These are phyloP conservation scores for Dryadomyces quercivorus DNA, from an alignment of 2,329 filamentous ascomycete genomes.

Conservation along the genomic window DNA sequence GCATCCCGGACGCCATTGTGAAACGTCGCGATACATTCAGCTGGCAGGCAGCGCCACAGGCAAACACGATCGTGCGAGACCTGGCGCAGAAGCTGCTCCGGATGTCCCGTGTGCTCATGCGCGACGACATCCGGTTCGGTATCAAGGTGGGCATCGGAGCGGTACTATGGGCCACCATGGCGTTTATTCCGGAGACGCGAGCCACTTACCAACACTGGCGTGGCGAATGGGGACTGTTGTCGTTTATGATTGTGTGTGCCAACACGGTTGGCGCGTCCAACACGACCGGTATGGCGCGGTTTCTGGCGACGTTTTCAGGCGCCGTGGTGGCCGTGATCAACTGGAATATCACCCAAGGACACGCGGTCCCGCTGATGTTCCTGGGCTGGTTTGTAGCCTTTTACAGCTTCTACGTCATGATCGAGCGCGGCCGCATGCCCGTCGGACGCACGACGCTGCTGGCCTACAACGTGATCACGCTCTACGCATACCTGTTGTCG, in stretches of 20 bases:
- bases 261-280: constrained; percentile 97
- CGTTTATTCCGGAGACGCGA: constrained; percentile 68
- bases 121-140: constrained; percentile 59
- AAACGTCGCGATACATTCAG: constrained; percentile 38
- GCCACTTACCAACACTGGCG: constrained; percentile 78
- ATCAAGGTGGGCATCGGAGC: constrained; percentile 90
- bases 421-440: constrained; percentile 72
- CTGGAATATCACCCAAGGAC: constrained; percentile 67
- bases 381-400: constrained; percentile 73
- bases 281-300: constrained; percentile 77
- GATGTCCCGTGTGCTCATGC: constrained; percentile 33
- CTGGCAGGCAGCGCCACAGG: constrained; percentile 41
- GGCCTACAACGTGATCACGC: constrained; percentile 87
- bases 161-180: constrained; percentile 75
- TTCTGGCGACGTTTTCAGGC: constrained; percentile 76
- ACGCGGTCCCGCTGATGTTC: constrained; percentile 62
- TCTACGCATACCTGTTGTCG: constrained; percentile 87
- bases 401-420: constrained; percentile 80
- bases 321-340: constrained; percentile 61
- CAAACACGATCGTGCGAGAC: constrained; percentile 29
- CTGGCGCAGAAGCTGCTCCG: constrained; percentile 33
- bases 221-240: constrained; percentile 92
- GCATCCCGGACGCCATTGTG: constrained; percentile 42
- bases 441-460: constrained; percentile 89
- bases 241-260: constrained; percentile 95